Evolutionary conservation across 2,329 filamentous ascomycete genomes (phyloP), one percentile per base, ranked within the genome.

Genomic region (Ilyonectria mors-panacis): DNA sequence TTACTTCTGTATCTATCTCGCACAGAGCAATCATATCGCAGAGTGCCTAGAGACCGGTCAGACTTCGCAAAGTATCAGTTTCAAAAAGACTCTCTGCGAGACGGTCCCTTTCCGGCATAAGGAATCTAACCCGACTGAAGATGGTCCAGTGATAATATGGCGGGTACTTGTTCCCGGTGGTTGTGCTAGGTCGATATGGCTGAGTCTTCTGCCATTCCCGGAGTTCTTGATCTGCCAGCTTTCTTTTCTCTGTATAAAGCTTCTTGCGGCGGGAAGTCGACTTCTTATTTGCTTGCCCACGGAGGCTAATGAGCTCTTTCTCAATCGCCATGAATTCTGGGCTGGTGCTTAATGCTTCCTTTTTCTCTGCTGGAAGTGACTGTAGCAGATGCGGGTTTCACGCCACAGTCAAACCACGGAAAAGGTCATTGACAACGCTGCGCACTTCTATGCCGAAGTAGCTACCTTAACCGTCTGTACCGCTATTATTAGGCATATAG

Each of bases 21-120:
- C 44, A 56, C 44, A 56, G 53, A 56, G 37, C 53, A 21, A 56
- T 12, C 35, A 56, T 56, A 13, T 56, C 53, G 19, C 17, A 15
- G 37, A 56, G 53, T 21, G 44, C 53, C 17, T 35, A 35, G 13
- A 56, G 53, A n/a, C 53, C 53, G 12, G 7, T 19, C 13, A 37
- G 23, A 15, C 53, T 56, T 44, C 53, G 37, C 37, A 56, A 21
- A 12, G 19, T 56, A 28, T 56, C 53, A 37, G 44, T 44, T 21
- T 26, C n/a, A 21, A 56, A 56, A 10, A 56, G 53, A 37, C 44
- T 56, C 30, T 56, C 10, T 12, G 23, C 35, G 15, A 56, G 53
- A 30, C 53, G 37, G 53, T 56, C 53, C 44, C 53, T 42, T 56
- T 56, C 37, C 13, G 21, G 35, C 53, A 56, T 56, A 21, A 56